Evolutionary conservation across 495 filamentous ascomycete species (phyloP), one percentile per base, ranked within the genome.

Genomic region (Hypoxylon trugodes): DNA sequence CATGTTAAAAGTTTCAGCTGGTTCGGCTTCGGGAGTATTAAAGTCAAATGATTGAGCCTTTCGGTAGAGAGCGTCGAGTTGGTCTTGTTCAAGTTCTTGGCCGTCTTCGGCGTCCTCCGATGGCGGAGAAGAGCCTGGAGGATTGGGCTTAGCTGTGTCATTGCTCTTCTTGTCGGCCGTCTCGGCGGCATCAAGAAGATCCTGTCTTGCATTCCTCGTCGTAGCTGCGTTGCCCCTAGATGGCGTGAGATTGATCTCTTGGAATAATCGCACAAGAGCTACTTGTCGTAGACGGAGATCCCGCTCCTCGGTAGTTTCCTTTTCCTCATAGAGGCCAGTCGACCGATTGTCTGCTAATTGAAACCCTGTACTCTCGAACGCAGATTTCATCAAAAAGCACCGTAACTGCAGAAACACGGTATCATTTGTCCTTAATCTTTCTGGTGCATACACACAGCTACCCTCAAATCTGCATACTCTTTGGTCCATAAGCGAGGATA

Each of bases 1-100:
- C 86, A 98, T 87, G 6, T 79, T 80, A 73, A 98, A 98, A 1
- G 86, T 90, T 6, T 87, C 79, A 8, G 91, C 85, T 19, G 95
- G 93, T 61, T 96, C 86, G 9, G 90, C 86, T 72, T 89, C 87
- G 2, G 94, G 93, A 18, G 93, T 96, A 69, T 87, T 86, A 69
- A 97, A 98, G 72, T 98, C 96, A 63, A 97, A 98, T 0, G 91
- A 92, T 66, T 98, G 95, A 1, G 95, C 95, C 72, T 98, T 98
- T 70, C 90, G 91, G 69, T 98, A 98, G 3, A 98, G 80, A 0
- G 89, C 86, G 70, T 98, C 94, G 12, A 98, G 87, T 67, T 98
- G 95, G 68, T 96, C 93, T 71, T 97, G 90, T 74, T 97, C 92
- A 0, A 98, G 84, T 74, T 97, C 93, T 61, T 92, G 82, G 2